Conservation (phyloP, 176 grass and related monocot species). For the Bonia amplexicaulis region DNA sequence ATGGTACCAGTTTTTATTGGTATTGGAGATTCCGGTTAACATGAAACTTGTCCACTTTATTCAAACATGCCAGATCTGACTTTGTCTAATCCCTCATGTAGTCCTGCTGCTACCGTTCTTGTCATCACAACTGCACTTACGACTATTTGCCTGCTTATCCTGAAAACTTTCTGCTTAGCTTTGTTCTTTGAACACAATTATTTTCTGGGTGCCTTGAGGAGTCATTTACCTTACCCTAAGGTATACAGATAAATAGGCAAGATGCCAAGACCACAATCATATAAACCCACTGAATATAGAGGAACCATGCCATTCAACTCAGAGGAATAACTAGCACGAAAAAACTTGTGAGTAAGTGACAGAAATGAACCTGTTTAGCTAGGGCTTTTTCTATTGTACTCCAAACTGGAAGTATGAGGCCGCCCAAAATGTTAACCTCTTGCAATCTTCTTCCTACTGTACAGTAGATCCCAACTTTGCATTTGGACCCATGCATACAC, state of each 20-base stretch:
- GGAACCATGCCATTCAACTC: neutral
- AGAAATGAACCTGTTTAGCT: conserved; percentile 69
- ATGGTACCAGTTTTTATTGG: neutral
- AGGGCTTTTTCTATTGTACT: conserved; percentile 84
- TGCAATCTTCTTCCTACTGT: conserved; percentile 92
- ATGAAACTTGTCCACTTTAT: neutral
- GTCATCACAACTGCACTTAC: neutral
- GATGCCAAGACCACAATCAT: neutral
- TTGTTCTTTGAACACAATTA: neutral
- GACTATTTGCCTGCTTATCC: neutral
- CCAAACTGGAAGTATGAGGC: conserved; percentile 98
- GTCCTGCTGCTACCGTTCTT: neutral
- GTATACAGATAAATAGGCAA: neutral
- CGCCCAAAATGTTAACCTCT: conserved; percentile 87
- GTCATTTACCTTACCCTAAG: neutral
- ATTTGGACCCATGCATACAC: conserved; percentile 99
- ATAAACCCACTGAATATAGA: no score
- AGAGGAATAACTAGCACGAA: no score
- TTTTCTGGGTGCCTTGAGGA: neutral
- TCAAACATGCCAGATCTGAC: neutral
- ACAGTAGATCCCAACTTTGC: conserved; percentile 89
- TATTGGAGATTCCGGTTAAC: neutral
- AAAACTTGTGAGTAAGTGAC: neutral
- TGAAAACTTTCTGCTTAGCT: neutral
- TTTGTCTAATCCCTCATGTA: neutral